Evolutionary conservation across 257 asterid genomes (phyloP).

Genomic region (Voacanga thouarsii): DNA sequence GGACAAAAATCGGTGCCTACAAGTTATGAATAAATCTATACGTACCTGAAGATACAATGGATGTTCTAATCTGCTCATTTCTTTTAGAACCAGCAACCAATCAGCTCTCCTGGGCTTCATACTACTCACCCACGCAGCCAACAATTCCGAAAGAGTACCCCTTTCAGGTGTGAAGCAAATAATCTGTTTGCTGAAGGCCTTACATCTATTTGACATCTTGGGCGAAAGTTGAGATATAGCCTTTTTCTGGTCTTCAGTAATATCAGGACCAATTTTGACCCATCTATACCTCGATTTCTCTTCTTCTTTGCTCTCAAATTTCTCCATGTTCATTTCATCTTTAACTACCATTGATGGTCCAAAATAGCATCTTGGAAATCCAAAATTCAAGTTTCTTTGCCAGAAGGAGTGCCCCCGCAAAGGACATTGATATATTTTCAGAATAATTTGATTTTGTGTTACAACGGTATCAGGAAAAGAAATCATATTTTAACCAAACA

Average conservation of each 20-base stretch:
- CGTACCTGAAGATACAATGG: slow-evolving; percentile 71
- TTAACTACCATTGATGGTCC: slow-evolving; percentile 13
- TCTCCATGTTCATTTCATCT: slow-evolving; percentile 23
- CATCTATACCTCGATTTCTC: slow-evolving; percentile 41
- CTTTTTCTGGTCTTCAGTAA: slow-evolving; percentile 52
- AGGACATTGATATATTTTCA: slow-evolving; percentile 12
- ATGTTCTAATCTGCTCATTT: slow-evolving; percentile 59
- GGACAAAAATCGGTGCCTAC: not conserved
- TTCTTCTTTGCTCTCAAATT: slow-evolving; percentile 27
- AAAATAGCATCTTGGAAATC: slow-evolving; percentile 21
- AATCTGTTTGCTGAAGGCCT: slow-evolving; percentile 56
- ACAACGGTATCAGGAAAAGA: slow-evolving; percentile 23
- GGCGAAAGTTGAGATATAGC: slow-evolving; percentile 47
- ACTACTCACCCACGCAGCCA: slow-evolving; percentile 80
- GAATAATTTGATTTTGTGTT: not conserved
- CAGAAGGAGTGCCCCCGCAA: slow-evolving; percentile 19
- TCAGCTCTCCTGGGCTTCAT: slow-evolving; percentile 75
- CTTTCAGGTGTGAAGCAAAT: slow-evolving; percentile 56
- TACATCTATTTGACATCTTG: slow-evolving; percentile 71
- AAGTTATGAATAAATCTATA: not conserved
- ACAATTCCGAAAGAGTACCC: slow-evolving; percentile 45
- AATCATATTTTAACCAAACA: slow-evolving; percentile 19
- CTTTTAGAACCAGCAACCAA: slow-evolving; percentile 80
- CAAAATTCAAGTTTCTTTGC: slow-evolving; percentile 8
- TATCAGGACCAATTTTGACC: slow-evolving; percentile 38